Evolutionary conservation across 345 rosid species (phyloP).

Genomic region (Adansonia digitata): DNA sequence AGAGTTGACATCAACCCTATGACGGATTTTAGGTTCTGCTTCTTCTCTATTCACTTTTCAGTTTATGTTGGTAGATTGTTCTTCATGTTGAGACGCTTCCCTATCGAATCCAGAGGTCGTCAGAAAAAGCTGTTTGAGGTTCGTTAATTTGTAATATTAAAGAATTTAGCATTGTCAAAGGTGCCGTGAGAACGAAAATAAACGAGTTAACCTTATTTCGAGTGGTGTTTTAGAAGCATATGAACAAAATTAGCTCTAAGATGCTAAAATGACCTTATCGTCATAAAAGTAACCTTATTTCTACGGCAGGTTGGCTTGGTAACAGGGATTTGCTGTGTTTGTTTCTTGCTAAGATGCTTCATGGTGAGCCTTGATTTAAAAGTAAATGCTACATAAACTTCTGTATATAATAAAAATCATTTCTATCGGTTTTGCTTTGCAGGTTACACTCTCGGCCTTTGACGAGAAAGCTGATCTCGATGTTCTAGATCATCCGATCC

Average conservation of each 20-base stretch:
- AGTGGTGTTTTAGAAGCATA: too few relatives aligned
- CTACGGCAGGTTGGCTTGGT: constrained; percentile 69
- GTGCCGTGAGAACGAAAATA: neutral
- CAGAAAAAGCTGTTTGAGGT: constrained; percentile 85
- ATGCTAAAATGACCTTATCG: too few relatives aligned
- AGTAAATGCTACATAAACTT: neutral
- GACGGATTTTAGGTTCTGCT: neutral
- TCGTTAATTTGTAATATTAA: neutral
- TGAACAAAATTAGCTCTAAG: too few relatives aligned
- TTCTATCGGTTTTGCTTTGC: neutral
- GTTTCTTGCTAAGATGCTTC: constrained; percentile 76
- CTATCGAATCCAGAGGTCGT: constrained; percentile 84
- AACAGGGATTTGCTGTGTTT: constrained; percentile 60
- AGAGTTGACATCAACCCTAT: neutral
- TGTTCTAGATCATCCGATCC: constrained; percentile 61
- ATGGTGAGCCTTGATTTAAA: constrained; percentile 41
- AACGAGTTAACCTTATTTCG: too few relatives aligned
- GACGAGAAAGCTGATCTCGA: constrained; percentile 52
- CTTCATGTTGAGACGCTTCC: constrained; percentile 73
- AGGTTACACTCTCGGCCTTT: constrained; percentile 46
- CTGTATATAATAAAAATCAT: neutral
- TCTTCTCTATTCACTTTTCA: neutral
- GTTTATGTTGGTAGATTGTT: constrained; percentile 40
- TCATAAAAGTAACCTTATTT: neutral
- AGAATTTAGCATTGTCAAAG: neutral